Evolutionary conservation across 805 yeast genomes (phyloP).

Genomic region (Blastobotrys mokoenaii): DNA sequence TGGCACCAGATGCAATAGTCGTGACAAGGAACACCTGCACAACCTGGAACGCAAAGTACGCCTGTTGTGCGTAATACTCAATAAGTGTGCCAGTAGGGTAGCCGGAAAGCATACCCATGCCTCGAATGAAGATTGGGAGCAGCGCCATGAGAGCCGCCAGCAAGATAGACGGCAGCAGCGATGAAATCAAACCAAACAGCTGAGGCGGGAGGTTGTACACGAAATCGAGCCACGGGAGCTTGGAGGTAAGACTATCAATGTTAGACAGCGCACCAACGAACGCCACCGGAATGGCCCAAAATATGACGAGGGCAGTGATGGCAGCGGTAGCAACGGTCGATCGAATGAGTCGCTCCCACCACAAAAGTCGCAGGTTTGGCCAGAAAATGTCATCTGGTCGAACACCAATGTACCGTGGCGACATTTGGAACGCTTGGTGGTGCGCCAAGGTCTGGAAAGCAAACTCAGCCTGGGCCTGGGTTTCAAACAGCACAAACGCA

Average conservation of each 20-base stretch:
- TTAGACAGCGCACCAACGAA: conserved; percentile 92
- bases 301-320: conserved; percentile 63
- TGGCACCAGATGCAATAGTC: conserved; percentile 75
- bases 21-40: conserved; percentile 81
- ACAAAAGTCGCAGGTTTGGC: conserved; percentile 59
- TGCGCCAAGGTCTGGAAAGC: conserved; percentile 71
- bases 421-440: conserved; percentile 34
- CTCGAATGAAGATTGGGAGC: conserved; percentile 76
- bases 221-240: conserved; percentile 67
- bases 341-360: conserved; percentile 49
- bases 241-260: conserved; percentile 61
- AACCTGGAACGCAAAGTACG: conserved; percentile 87
- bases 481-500: conserved; percentile 71
- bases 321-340: conserved; percentile 46
- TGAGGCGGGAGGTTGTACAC: conserved; percentile 62
- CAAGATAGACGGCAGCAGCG: conserved; percentile 74
- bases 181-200: conserved; percentile 77
- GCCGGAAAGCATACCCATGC: conserved; percentile 70
- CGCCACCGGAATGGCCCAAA: conserved; percentile 98
- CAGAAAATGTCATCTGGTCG: conserved; percentile 81
- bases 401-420: conserved; percentile 48
- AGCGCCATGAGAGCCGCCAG: conserved; percentile 77
- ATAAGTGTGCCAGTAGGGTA: conserved; percentile 59
- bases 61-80: conserved; percentile 76
- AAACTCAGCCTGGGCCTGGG: conserved; percentile 80